Base-by-base conservation (phyloP, 345 rosid genomes). In the Dimocarpus longan region DNA sequence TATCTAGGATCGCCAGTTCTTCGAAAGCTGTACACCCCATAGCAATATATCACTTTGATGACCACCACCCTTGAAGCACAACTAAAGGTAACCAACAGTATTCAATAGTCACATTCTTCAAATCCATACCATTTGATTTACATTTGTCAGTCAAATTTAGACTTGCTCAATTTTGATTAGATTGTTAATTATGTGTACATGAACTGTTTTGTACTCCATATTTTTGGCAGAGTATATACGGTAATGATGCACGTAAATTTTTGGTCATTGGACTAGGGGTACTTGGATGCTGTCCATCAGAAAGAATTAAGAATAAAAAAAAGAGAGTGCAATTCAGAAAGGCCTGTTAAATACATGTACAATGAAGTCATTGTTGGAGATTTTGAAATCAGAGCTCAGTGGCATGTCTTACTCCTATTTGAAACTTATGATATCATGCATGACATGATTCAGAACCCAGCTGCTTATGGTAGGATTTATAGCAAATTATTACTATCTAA, bases 221-320 rank as follows among this genome's bases (percentile, higher is more conserved):
- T 32, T 18, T 68, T 15, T 32, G 37, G 63, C 90, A 92, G 94
- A 79, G 82, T 54, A 19, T 92, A 43, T 48, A 91, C 68, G 73
- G 60, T 5, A 11, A 73, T 4, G 90, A 87, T 72, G 96, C 90
- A 0, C 90, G 88, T 18, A 92, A 85, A 69, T 92, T 90, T 52
- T 80, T 86, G n/a, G 37, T 88, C 4, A 7, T 81, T 11, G 98
- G 93, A 28, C 66, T 88, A 16, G 88, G 80, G 4, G 37, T 74
- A 16, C 70, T 90, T n/a, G 98, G 98, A 7, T 93, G 98, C 70
- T 73, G 68, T 46, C 98, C 96, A 3, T 76, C 80, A 1, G 70
- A 43, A 67, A 88, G 98, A 83, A 18, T 12, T 39, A 87, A 85
- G 79, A 79, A 79, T 79, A 50, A 79, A 32, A 80, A 80, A 78